These are phyloP conservation scores for Termitomyces sp. DNA, from an alignment of 768 basidiomycete species.

Conservation along the genomic window DNA sequence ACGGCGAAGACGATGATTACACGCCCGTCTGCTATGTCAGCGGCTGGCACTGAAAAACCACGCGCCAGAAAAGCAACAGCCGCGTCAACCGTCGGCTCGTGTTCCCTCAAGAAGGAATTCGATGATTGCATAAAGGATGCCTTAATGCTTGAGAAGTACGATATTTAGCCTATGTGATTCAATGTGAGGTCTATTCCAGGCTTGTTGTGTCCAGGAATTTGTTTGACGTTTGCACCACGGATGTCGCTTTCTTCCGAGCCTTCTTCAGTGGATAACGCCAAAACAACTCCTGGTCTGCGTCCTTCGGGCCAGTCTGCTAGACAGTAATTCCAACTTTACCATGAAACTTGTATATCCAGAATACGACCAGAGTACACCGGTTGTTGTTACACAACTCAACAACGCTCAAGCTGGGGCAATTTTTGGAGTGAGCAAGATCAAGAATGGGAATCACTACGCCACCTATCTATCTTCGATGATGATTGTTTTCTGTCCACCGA, in stretches of 20 bases:
- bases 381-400: constrained; percentile 6
- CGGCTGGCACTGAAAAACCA: constrained; percentile 4
- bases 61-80: constrained; percentile 2
- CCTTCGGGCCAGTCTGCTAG: background rate
- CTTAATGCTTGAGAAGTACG: constrained; percentile 1
- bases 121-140: constrained; percentile 1
- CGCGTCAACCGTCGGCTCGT: background rate
- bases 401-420: constrained; percentile 1
- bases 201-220: too few species aligned
- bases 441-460: constrained; percentile 5
- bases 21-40: too few species aligned
- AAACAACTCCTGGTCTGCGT: background rate
- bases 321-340: background rate
- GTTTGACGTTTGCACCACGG: too few species aligned
- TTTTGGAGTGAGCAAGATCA: constrained; percentile 8
- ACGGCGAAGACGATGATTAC: background rate
- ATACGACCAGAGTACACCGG: background rate
- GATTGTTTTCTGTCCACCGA: background rate
- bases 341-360: background rate
- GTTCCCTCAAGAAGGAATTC: constrained; percentile 4
- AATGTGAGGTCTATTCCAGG: background rate
- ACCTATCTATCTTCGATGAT: constrained; percentile 2
- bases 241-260: constrained; percentile 1
- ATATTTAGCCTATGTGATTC: constrained; percentile 1
- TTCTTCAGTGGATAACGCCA: constrained; percentile 6